Conservation (phyloP, 495 filamentous ascomycete genomes). For the Hyaloscypha variabilis region DNA sequence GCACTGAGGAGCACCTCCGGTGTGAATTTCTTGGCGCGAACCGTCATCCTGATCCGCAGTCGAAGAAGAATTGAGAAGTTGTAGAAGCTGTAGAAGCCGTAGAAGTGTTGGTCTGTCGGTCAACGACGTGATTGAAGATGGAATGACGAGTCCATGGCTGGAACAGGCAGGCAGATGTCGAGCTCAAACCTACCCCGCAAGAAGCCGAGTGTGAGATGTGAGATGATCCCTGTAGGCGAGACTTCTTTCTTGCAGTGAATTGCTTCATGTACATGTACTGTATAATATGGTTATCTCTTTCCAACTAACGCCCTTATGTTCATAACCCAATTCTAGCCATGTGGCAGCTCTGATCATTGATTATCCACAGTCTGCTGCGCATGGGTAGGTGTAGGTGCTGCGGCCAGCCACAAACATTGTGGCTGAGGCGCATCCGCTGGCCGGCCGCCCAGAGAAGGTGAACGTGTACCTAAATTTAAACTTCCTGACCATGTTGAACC, state of each 20-base stretch:
- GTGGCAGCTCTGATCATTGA: not conserved
- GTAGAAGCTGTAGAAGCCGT: not conserved
- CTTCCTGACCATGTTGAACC: not conserved
- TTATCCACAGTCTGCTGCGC: not conserved
- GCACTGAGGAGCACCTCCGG: conserved; percentile 84
- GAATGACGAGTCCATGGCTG: not conserved
- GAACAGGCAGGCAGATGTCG: not conserved
- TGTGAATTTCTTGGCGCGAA: conserved; percentile 70
- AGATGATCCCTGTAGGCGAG: not conserved
- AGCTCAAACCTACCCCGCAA: not conserved
- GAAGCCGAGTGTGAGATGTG: no score
- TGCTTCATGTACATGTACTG: not conserved
- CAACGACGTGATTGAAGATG: not conserved
- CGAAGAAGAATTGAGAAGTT: not conserved
- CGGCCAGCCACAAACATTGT: not conserved
- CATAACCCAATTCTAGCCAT: not conserved
- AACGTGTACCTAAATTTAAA: not conserved
- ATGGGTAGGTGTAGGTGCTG: not conserved
- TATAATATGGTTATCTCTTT: not conserved
- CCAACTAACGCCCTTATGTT: not conserved
- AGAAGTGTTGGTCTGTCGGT: not conserved
- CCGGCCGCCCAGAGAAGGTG: not conserved
- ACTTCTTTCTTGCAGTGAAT: not conserved
- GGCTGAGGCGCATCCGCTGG: not conserved
- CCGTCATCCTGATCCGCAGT: conserved; percentile 52